Evolutionary conservation across 371 early-diverging fungal species (phyloP).

Genomic region (Mortierella sp.): DNA sequence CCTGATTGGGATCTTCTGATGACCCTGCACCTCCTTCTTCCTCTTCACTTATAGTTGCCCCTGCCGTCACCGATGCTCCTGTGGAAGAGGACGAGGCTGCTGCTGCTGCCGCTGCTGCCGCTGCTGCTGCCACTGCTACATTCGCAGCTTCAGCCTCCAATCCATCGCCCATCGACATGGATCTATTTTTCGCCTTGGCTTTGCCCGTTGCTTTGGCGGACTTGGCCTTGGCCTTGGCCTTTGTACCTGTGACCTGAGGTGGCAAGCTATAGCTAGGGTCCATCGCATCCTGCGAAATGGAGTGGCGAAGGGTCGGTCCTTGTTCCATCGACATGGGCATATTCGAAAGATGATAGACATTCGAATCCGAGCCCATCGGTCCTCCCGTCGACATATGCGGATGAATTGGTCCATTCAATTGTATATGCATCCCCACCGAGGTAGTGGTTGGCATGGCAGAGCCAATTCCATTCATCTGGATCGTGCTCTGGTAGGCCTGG

Average conservation of each 20-base stretch:
- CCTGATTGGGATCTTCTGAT: slow-evolving; percentile 49
- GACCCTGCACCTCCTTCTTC: slow-evolving; percentile 30
- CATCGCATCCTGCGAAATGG: slow-evolving; percentile 36
- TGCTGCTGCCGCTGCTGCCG: slow-evolving; percentile 12
- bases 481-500: slow-evolving; percentile 40
- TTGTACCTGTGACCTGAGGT: slow-evolving; percentile 5
- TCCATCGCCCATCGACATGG: slow-evolving; percentile 49
- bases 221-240: slow-evolving; percentile 32
- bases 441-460: slow-evolving; percentile 28
- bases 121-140: not conserved
- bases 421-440: slow-evolving; percentile 36
- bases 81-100: slow-evolving; percentile 22
- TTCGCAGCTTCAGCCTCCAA: slow-evolving; percentile 13
- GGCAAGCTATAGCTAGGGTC: slow-evolving; percentile 19
- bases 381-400: slow-evolving; percentile 21
- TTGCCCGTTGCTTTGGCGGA: slow-evolving; percentile 10
- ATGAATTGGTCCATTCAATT: slow-evolving; percentile 27
- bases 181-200: slow-evolving; percentile 29
- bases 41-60: slow-evolving; percentile 48
- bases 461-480: slow-evolving; percentile 36
- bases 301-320: slow-evolving; percentile 33
- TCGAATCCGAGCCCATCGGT: slow-evolving; percentile 18
- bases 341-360: slow-evolving; percentile 24
- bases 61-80: slow-evolving; percentile 13
- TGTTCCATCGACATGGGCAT: slow-evolving; percentile 19